A percentile compares a stretch with the other conserved stretches of the same genome.
Evolutionary conservation across 352 stramenopile genomes (phyloP).

Genomic region (Pythium monospermum): DNA sequence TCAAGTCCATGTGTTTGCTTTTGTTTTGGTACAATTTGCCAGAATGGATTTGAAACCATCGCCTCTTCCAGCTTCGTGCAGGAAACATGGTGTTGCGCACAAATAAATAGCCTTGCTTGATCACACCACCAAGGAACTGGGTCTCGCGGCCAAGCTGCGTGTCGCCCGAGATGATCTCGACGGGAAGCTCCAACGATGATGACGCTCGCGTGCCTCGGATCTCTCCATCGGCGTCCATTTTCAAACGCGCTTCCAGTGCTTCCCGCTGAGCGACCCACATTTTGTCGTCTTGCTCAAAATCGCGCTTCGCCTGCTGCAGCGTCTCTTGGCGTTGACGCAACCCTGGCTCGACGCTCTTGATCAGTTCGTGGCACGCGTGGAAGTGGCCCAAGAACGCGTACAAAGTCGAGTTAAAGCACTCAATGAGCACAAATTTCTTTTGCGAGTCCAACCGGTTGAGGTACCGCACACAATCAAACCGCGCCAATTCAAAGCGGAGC

Average conservation of each 20-base stretch:
- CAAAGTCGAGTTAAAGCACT: constrained; percentile 81
- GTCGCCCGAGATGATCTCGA: constrained; percentile 74
- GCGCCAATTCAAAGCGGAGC: constrained; percentile 72
- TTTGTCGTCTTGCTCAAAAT: constrained; percentile 67
- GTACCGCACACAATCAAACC: constrained; percentile 81
- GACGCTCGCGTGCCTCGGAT: constrained; percentile 21
- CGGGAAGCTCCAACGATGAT: constrained; percentile 52
- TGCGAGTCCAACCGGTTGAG: constrained; percentile 78
- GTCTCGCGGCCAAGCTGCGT: constrained; percentile 48
- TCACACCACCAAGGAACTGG: constrained; percentile 26
- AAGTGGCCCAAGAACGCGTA: constrained; percentile 80
- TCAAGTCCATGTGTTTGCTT: constrained; percentile 73
- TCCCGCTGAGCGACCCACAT: constrained; percentile 77
- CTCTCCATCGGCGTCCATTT: constrained; percentile 41
- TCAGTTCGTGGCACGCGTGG: constrained; percentile 71
- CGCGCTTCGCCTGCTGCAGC: constrained; percentile 52
- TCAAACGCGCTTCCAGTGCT: constrained; percentile 47
- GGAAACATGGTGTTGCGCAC: constrained; percentile 83
- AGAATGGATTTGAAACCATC: constrained; percentile 85
- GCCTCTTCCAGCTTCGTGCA: constrained; percentile 76
- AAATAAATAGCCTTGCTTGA: constrained; percentile 84
- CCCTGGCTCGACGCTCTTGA: constrained; percentile 71
- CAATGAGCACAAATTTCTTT: constrained; percentile 82
- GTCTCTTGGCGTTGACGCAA: constrained; percentile 64
- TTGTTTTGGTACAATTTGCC: constrained; percentile 80